Percentiles rank a stretch among this genome's conserved stretches.
Conservation (phyloP, 768 basidiomycete genomes). For the Zangia roseola region DNA sequence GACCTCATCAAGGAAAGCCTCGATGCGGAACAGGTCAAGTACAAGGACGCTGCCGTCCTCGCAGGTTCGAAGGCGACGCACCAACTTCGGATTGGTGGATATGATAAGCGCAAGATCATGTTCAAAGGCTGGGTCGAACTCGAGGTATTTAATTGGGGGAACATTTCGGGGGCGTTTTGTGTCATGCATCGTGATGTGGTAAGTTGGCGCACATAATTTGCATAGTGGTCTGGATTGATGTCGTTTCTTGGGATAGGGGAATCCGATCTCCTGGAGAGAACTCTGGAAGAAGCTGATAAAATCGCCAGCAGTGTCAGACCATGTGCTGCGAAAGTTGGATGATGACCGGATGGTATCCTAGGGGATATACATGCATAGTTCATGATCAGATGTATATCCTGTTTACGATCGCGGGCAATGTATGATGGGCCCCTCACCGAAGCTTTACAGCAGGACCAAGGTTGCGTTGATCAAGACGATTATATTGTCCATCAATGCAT, state of each 20-base stretch:
- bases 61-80: slow-evolving; percentile 20
- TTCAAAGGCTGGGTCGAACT: slow-evolving; percentile 78
- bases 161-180: slow-evolving; percentile 58
- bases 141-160: slow-evolving; percentile 55
- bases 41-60: slow-evolving; percentile 39
- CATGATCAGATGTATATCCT: background rate
- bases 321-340: slow-evolving; percentile 42
- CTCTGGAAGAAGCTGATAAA: slow-evolving; percentile 67
- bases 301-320: slow-evolving; percentile 51
- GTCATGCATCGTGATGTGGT: slow-evolving; percentile 71
- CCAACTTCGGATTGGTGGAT: slow-evolving; percentile 63
- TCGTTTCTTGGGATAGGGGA: slow-evolving; percentile 46
- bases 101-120: slow-evolving; percentile 58
- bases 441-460: too few species aligned
- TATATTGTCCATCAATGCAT: too few species aligned
- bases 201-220: slow-evolving; percentile 21
- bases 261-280: slow-evolving; percentile 75
- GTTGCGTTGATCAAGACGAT: too few species aligned
- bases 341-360: background rate
- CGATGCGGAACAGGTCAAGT: slow-evolving; percentile 45
- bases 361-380: too few species aligned
- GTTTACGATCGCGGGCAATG: background rate
- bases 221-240: background rate
- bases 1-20: slow-evolving; percentile 55
- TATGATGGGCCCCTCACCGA: too few species aligned